Conservation (phyloP, 2,329 filamentous ascomycete genomes). For the Paramyrothecium roridum region DNA sequence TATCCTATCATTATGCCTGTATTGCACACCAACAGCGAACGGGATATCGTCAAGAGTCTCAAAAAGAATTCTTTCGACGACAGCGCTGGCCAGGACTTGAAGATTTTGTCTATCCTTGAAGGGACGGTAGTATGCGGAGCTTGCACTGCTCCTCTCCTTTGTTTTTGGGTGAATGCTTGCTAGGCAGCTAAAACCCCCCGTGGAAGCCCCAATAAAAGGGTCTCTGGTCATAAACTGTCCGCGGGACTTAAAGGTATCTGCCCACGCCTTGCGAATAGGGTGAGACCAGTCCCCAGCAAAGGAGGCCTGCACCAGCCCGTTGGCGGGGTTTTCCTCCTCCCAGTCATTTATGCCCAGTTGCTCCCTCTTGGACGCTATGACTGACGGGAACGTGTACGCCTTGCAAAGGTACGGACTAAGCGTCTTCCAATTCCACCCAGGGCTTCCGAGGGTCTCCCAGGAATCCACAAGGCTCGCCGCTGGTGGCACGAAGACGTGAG, state of each 20-base stretch:
- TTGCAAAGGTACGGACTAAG: neutral
- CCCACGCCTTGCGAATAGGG: constrained; percentile 28
- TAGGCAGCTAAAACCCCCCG: constrained; percentile 25
- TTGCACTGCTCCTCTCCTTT: constrained; percentile 20
- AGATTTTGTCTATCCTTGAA: constrained; percentile 19
- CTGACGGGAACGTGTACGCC: neutral
- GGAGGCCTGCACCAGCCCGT: neutral
- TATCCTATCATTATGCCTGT: neutral
- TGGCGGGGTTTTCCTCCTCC: neutral
- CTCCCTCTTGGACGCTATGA: neutral
- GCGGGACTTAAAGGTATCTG: constrained; percentile 26
- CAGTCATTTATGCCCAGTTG: neutral
- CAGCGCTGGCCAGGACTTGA: neutral
- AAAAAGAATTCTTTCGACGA: constrained; percentile 21
- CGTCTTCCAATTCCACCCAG: neutral
- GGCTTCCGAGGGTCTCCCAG: neutral
- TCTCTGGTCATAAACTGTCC: constrained; percentile 25
- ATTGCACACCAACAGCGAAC: neutral
- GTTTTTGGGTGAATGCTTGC: constrained; percentile 21
- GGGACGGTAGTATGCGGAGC: constrained; percentile 25
- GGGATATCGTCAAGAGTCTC: neutral
- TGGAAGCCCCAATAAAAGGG: constrained; percentile 20
- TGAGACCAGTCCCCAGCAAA: constrained; percentile 10
- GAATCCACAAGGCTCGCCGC: neutral
- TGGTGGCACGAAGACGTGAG: neutral